These are phyloP conservation scores for Isabelozyma rhagii DNA, from an alignment of 805 yeast species.

Conservation along the genomic window DNA sequence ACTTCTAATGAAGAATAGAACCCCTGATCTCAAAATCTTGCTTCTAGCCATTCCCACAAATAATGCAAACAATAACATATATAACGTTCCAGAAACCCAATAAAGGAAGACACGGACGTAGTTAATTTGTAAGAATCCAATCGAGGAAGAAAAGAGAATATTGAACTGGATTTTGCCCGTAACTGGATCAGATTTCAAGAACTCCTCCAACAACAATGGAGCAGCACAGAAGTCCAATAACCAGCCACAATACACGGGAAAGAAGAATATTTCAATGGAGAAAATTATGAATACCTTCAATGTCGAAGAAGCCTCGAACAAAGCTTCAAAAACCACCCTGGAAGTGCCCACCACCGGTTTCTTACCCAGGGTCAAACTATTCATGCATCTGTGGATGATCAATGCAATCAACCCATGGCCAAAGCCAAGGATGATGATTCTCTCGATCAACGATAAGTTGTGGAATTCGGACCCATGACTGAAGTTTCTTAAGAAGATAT, in stretches of 20 bases:
- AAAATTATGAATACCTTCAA: constrained; percentile 74
- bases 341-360: constrained; percentile 50
- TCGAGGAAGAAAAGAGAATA: constrained; percentile 20
- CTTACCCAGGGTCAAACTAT: constrained; percentile 21
- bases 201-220: constrained; percentile 45
- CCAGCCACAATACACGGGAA: constrained; percentile 85
- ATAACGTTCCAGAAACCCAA: constrained; percentile 77
- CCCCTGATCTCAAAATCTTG: constrained; percentile 79
- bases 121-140: constrained; percentile 13
- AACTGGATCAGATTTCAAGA: constrained; percentile 3
- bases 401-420: constrained; percentile 30
- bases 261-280: constrained; percentile 73
- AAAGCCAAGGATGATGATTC: constrained; percentile 30
- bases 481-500: constrained; percentile 14
- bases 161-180: constrained; percentile 9
- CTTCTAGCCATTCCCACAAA: constrained; percentile 82
- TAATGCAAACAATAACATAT: constrained; percentile 84
- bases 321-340: constrained; percentile 48
- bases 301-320: constrained; percentile 58
- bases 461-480: constrained; percentile 20
- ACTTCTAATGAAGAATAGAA: constrained; percentile 83
- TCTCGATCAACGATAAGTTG: constrained; percentile 23
- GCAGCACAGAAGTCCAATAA: constrained; percentile 66
- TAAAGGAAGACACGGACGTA: constrained; percentile 23
- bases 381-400: constrained; percentile 26